These are phyloP conservation scores for Strobilomyces confusus DNA, from an alignment of 768 basidiomycete genomes.

Conservation along the genomic window DNA sequence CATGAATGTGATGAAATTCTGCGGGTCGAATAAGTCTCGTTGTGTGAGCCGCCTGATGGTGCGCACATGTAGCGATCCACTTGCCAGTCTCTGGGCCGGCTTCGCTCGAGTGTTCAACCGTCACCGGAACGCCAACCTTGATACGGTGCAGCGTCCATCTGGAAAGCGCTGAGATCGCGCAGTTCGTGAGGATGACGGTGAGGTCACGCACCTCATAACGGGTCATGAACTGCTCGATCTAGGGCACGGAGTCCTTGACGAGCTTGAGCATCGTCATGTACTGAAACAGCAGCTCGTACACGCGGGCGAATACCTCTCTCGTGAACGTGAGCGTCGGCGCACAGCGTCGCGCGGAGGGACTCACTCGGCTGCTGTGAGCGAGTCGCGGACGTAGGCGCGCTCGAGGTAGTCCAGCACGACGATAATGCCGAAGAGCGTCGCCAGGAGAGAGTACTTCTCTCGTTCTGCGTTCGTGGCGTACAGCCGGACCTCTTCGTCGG, in stretches of 20 bases:
- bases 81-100: conserved; percentile 91
- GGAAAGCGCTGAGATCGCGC: background rate
- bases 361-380: conserved; percentile 86
- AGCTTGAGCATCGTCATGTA: conserved; percentile 97
- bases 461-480: conserved; percentile 41
- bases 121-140: conserved; percentile 92
- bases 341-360: conserved; percentile 28
- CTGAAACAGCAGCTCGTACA: conserved; percentile 93
- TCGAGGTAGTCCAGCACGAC: conserved; percentile 93
- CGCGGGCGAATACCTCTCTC: conserved; percentile 89
- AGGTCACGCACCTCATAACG: conserved; percentile 66
- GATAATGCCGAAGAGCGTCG: conserved; percentile 81
- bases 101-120: conserved; percentile 92
- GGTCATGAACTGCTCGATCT: conserved; percentile 87
- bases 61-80: conserved; percentile 87
- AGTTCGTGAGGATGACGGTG: background rate
- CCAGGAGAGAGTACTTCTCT: conserved; percentile 82
- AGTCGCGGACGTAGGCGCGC: conserved; percentile 91
- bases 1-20: conserved; percentile 99
- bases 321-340: conserved; percentile 8
- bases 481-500: conserved; percentile 86
- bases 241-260: conserved; percentile 83
- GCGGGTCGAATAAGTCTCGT: background rate
- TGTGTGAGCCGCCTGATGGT: background rate
- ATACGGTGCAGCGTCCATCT: conserved; percentile 95